Evolutionary conservation across 225 moss, liverwort and hornwort species (phyloP), one percentile per base, ranked within the genome.

Genomic region (Polytrichum formosum): DNA sequence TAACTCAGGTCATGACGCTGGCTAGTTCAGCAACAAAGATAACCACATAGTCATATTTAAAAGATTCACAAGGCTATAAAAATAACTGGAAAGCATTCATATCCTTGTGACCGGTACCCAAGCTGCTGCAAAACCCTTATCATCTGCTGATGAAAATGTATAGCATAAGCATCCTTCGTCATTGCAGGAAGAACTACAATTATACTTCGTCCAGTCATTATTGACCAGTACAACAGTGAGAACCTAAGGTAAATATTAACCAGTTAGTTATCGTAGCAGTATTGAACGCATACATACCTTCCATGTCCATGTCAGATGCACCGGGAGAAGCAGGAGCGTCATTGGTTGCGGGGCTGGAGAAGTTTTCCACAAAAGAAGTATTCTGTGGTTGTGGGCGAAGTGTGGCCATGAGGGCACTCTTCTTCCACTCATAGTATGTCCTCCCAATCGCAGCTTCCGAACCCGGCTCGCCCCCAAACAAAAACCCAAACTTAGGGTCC

Each of bases 281-380:
- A 13, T 46, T 46, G 46, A 16, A 13, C 69, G 17, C 5, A 59
- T 9, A 0, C 13, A 16, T 72, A 92, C 92, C 92, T 87, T 92
- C 92, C 80, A 90, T 92, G 53, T 92, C 91, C 30, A 88, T 76
- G 71, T 71, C 91, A 70, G 91, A 91, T 82, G 89, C 91, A 54
- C 2, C 28, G 3, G 71, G 72, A 77, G 79, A 82, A 74, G 18
- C n/a, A 53, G 72, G 78, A 63, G 64, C 76, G 65, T 85, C 61
- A 77, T 67, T 19, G n/a, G 29, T 0, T 13, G n/a, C 20, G 23
- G 8, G 61, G 31, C 53, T 0, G 30, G 55, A 10, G 56, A 64
- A 29, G 67, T 74, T 76, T 29, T 78, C 69, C 26, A 63, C 35
- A 20, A 55, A 22, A 30, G 19, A 46, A 16, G 54, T 22, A 18